Conservation (phyloP, 192 early-diverging fungal species). For the Chytriomyces hyalinus region DNA sequence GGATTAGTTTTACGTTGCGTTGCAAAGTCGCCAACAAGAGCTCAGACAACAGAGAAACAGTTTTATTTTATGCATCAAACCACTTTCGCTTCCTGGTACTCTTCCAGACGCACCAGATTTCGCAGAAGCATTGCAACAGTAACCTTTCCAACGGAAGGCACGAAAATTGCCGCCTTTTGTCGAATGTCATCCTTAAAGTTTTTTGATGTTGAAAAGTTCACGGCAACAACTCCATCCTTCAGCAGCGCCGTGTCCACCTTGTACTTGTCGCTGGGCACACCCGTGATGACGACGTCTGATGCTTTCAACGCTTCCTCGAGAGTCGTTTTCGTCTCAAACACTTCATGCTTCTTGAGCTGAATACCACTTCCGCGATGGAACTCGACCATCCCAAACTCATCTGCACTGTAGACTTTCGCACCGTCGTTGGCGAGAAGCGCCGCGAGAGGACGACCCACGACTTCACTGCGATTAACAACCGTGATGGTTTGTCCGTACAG, state of each 20-base stretch:
- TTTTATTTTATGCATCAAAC: not conserved
- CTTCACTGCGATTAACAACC: slow-evolving; percentile 94
- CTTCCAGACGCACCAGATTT: slow-evolving; percentile 83
- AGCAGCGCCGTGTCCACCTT: slow-evolving; percentile 84
- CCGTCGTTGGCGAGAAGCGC: slow-evolving; percentile 98
- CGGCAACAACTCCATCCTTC: slow-evolving; percentile 95
- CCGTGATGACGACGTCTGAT: slow-evolving; percentile 98
- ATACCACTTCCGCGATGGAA: slow-evolving; percentile 55
- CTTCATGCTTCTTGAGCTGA: slow-evolving; percentile 55
- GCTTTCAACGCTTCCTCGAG: slow-evolving; percentile 78
- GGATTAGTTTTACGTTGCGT: too few species aligned
- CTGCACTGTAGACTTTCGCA: slow-evolving; percentile 94
- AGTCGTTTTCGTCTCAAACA: slow-evolving; percentile 73
- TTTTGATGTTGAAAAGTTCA: slow-evolving; percentile 96
- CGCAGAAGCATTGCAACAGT: slow-evolving; percentile 98
- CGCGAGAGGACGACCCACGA: slow-evolving; percentile 96
- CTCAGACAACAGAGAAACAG: too few species aligned
- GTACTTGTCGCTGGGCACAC: slow-evolving; percentile 88
- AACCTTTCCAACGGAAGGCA: slow-evolving; percentile 96
- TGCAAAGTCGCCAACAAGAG: too few species aligned
- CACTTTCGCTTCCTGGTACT: slow-evolving; percentile 40
- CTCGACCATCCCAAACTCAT: slow-evolving; percentile 84
- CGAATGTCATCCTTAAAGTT: slow-evolving; percentile 96
- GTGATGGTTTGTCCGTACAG: slow-evolving; percentile 92
- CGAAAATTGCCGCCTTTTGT: slow-evolving; percentile 92